Percentiles rank a stretch among this genome's conserved stretches.
Conservation (phyloP, 306 rosid species). For the Rosa lucieae region DNA sequence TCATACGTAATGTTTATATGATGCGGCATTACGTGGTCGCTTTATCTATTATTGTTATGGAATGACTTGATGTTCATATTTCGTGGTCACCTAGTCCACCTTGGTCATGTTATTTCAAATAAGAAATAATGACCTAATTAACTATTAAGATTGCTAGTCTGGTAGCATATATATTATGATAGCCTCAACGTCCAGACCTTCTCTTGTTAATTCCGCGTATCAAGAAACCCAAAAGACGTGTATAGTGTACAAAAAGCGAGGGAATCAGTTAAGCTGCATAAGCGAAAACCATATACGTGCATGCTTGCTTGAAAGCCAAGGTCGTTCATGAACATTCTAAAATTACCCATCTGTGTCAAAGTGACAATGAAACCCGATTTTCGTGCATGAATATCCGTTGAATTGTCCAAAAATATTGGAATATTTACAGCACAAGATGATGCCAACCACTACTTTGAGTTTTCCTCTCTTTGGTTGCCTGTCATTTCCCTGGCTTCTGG, state of each 20-base stretch:
- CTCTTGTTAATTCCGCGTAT: constrained; percentile 15
- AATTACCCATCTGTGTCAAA: constrained; percentile 10
- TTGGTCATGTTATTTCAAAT: no score
- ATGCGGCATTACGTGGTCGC: neutral
- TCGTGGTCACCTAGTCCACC: neutral
- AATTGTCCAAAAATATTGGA: constrained; percentile 19
- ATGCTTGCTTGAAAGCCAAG: constrained; percentile 27
- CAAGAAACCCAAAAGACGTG: constrained; percentile 11
- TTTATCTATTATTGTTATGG: neutral
- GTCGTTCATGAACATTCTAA: constrained; percentile 10
- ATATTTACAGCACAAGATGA: constrained; percentile 27
- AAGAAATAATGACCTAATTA: neutral
- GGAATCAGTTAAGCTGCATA: neutral
- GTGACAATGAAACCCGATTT: constrained; percentile 35
- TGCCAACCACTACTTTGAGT: constrained; percentile 44
- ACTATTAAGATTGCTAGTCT: neutral
- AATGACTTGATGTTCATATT: neutral
- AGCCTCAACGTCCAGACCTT: neutral
- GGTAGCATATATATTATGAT: neutral
- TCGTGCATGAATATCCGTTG: constrained; percentile 46
- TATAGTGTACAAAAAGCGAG: neutral
- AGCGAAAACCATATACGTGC: constrained; percentile 11
- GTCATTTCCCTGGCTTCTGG: constrained; percentile 33
- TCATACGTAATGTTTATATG: neutral
- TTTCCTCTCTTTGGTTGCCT: constrained; percentile 21